Conservation (phyloP, 306 rosid genomes). For the Vachellia collinsii region DNA sequence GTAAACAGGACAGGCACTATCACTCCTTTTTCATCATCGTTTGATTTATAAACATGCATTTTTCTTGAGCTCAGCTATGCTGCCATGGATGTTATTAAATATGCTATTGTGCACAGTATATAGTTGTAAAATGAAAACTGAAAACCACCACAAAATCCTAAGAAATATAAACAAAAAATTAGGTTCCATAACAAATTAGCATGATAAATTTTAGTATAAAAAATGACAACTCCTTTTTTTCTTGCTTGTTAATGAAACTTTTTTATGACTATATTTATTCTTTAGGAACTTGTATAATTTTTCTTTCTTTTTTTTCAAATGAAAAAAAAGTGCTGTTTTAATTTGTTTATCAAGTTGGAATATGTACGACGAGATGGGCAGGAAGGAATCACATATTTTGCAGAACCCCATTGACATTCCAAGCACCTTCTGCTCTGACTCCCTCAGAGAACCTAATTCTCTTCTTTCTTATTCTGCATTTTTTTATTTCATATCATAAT, state of each 20-base stretch:
- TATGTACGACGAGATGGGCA: neutral
- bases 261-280: too few species aligned
- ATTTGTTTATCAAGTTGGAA: neutral
- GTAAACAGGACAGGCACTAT: slow-evolving; percentile 32
- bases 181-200: too few species aligned
- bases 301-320: too few species aligned
- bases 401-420: slow-evolving; percentile 42
- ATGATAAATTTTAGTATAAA: too few species aligned
- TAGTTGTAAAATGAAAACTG: neutral
- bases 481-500: neutral
- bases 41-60: neutral
- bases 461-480: slow-evolving; percentile 37
- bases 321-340: too few species aligned
- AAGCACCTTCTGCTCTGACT: slow-evolving; percentile 44
- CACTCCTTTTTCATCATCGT: neutral
- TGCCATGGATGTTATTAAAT: neutral
- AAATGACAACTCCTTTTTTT: too few species aligned
- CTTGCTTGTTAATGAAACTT: too few species aligned
- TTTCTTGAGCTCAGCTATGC: neutral
- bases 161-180: too few species aligned
- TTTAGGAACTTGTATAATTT: too few species aligned
- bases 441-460: slow-evolving; percentile 51
- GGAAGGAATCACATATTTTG: neutral
- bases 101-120: neutral
- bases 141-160: too few species aligned